Base-by-base conservation (phyloP, 345 rosid genomes). In the Aegle marmelos region DNA sequence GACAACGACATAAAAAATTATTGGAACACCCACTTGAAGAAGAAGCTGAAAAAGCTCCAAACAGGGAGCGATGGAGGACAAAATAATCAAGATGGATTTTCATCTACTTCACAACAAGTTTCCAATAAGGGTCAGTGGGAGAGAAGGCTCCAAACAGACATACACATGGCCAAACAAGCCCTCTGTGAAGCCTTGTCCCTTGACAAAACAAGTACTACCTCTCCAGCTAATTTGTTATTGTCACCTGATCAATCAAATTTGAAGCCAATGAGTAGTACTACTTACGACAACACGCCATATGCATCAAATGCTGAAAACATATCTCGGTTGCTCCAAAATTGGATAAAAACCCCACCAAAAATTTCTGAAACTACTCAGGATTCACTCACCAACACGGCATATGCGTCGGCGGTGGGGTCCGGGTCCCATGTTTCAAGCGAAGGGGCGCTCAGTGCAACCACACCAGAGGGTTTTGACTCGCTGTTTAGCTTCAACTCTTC, bases 1-100 rank as follows among this genome's bases (percentile, higher is more conserved):
- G 99, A 95, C 68, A 95, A 95, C 54, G 99, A 95, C 78, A 91
- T 96, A 73, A 94, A 96, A 78, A 94, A 96, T 77, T 94, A 88
- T 48, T 96, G 99, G 98, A 93, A 95, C 85, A 93, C 97, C 72
- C 95, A 93, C 76, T 74, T 95, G 75, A 95, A 91, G 83, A 93
- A 88, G 89, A 95, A 95, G 87, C 92, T 92, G 25, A 79, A 78
- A 79, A 92, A 85, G 85, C 78, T 86, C 19, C 92, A 90, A 83
- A 45, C 85, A 30, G 85, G 85, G 13, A 75, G 28, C 6, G 86
- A 83, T 72, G 87, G 69, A 70, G 87, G 69, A 54, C 80, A 82
- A 34, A 50, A 73, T 21, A 50, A 73, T 21, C 75, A 61, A 64
- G 87, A 85, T 25, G 93, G 81, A 27, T 82, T 81, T 5, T 87